These are phyloP conservation scores for Drosera spatulata DNA, from an alignment of 179 eudicot species.

Conservation along the genomic window DNA sequence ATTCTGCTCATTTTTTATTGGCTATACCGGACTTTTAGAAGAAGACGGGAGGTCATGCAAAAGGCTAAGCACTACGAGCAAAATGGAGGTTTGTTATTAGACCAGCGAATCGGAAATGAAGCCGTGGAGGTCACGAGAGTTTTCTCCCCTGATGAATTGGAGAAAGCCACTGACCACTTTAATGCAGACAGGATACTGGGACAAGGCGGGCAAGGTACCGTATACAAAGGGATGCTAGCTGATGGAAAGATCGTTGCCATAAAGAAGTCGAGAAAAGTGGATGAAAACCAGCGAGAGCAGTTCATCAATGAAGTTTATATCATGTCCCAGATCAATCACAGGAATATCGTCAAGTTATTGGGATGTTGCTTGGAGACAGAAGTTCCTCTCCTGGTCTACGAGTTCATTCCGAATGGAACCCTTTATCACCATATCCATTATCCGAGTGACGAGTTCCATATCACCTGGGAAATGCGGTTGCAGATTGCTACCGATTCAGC, in stretches of 20 bases:
- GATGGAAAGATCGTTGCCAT: constrained; percentile 35
- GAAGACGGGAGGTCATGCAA: constrained; percentile 10
- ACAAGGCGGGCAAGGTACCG: constrained; percentile 34
- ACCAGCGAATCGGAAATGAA: constrained; percentile 16
- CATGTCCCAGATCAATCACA: constrained; percentile 33
- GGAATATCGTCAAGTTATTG: constrained; percentile 31
- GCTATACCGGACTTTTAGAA: constrained; percentile 13
- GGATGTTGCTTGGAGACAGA: constrained; percentile 47
- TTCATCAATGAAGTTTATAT: constrained; percentile 43
- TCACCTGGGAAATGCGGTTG: constrained; percentile 28
- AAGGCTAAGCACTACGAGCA: constrained; percentile 23
- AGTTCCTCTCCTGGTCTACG: constrained; percentile 44
- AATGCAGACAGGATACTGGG: constrained; percentile 28
- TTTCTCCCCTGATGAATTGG: constrained; percentile 26
- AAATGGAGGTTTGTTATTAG: constrained; percentile 32
- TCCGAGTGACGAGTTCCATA: constrained; percentile 18
- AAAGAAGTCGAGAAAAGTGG: constrained; percentile 31
- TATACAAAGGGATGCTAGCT: constrained; percentile 29
- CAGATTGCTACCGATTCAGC: constrained; percentile 26
- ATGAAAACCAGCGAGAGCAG: constrained; percentile 22
- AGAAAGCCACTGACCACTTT: constrained; percentile 33
- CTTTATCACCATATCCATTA: constrained; percentile 26
- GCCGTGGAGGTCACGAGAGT: constrained; percentile 17
- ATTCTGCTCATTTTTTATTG: constrained; percentile 3
- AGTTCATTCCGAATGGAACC: constrained; percentile 29